Base-by-base conservation (phyloP, 1,139 yeast genomes). In the Pichia sp. region DNA sequence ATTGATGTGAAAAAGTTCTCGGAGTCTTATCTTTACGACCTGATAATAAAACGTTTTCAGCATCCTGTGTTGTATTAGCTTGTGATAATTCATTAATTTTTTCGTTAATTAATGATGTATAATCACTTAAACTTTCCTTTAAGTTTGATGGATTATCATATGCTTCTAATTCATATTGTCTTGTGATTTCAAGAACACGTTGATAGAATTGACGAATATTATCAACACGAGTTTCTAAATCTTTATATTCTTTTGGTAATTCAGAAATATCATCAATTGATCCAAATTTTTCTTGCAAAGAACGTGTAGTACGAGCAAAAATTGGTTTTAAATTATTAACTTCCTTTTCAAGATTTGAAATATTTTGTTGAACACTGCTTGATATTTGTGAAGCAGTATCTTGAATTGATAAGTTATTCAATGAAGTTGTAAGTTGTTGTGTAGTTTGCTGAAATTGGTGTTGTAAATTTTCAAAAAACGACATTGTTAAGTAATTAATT, bases 131-230 rank as follows among this genome's bases (percentile, higher is more conserved):
- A 32, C 78, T 57, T 69, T 84, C 75, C 55, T 76, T 61, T 61
- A 80, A 69, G 43, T 82, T 84, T 34, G 87, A 87, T 29, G 89
- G 89, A 55, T 80, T 82, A 60, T 82, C 90, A 61, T 82, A 82
- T 41, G 82, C 76, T 44, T 79, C 79, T 48, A 80, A 73, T 55
- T 73, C 83, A 57, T 74, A 82, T 47, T 84, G 82, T 47, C 73
- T 79, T 37, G 84, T 76, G 54, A 78, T 76, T 28, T 71, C 69
- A 45, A 81, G 68, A 52, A 80, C 68, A 59, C 78, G 80, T 51
- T 78, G 76, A 64, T 80, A 79, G 51, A 79, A 73, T 46, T 70
- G 70, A 58, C 78, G 76, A 53, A 82, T 67, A 45, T 76, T 70
- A 62, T 81, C 92, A 50, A 83, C 80, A 56, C 76, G 76, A 50